Evolutionary conservation across 1,284 basidiomycete genomes (phyloP).

Genomic region (Farysia itapuensis): DNA sequence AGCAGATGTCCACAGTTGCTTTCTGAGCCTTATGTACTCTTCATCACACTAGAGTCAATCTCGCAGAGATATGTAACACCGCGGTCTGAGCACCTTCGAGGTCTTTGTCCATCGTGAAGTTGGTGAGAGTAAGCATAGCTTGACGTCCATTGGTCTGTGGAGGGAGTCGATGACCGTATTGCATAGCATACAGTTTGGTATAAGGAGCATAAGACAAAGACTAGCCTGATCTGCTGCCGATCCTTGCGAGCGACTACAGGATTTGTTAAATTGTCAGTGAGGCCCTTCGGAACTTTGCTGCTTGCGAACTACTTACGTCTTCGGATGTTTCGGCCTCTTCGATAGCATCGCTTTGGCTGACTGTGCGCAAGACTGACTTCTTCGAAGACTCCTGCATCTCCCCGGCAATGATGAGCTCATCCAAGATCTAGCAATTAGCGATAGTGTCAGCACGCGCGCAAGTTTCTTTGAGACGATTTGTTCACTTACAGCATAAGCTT

Average conservation of each 20-base stretch:
- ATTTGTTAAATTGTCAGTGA: background rate
- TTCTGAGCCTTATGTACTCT: conserved; percentile 8
- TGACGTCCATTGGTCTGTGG: too few species aligned
- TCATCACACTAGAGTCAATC: too few species aligned
- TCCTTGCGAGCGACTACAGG: conserved; percentile 41
- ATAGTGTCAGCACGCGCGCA: background rate
- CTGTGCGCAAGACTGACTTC: conserved; percentile 88
- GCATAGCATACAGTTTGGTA: too few species aligned
- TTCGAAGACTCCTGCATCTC: conserved; percentile 98
- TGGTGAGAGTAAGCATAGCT: too few species aligned
- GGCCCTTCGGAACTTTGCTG: background rate
- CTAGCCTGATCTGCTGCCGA: conserved; percentile 48
- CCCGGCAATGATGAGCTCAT: conserved; percentile 95
- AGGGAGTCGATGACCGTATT: too few species aligned
- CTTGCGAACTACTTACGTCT: conserved; percentile 46
- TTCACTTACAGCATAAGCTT: conserved; percentile 53
- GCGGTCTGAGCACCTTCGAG: too few species aligned
- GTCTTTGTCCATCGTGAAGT: too few species aligned
- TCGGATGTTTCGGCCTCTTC: conserved; percentile 60
- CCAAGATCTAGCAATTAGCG: conserved; percentile 64
- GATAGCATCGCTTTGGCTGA: conserved; percentile 63
- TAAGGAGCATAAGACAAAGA: background rate
- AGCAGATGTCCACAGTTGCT: conserved; percentile 11
- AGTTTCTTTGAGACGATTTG: too few species aligned
- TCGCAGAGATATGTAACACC: too few species aligned